These are phyloP conservation scores for Leersia perrieri DNA, from an alignment of 176 grass and related monocot genomes.

Conservation along the genomic window DNA sequence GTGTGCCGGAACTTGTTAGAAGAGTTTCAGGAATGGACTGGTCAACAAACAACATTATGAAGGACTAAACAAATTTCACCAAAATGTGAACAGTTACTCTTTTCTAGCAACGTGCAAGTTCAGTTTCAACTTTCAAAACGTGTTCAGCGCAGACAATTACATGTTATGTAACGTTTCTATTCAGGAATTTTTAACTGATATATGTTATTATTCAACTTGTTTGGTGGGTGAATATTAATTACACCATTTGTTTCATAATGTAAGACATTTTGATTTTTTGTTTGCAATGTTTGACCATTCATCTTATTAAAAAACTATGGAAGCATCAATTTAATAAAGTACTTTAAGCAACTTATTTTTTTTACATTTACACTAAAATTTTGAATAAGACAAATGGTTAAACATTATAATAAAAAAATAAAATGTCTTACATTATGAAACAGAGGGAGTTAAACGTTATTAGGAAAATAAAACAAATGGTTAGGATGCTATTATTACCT, in stretches of 20 bases:
- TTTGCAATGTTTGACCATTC: too few relatives aligned
- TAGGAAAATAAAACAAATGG: neutral
- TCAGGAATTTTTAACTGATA: neutral
- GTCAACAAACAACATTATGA: neutral
- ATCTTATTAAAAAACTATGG: too few relatives aligned
- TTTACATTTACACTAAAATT: too few relatives aligned
- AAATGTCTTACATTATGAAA: too few relatives aligned
- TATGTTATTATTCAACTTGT: neutral
- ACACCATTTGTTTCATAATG: too few relatives aligned
- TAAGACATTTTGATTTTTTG: too few relatives aligned
- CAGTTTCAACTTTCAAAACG: neutral
- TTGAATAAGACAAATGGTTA: too few relatives aligned
- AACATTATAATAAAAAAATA: too few relatives aligned
- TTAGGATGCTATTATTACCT: constrained; percentile 38
- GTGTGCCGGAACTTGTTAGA: neutral
- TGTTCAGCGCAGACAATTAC: neutral
- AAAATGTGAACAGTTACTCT: neutral
- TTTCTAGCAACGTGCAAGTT: neutral
- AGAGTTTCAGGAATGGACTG: neutral
- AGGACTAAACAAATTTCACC: neutral
- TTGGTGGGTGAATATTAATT: neutral
- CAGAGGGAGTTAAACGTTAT: too few relatives aligned
- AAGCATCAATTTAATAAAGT: too few relatives aligned
- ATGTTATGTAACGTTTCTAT: neutral
- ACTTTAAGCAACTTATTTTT: too few relatives aligned